Evolutionary conservation across 2,329 filamentous ascomycete genomes (phyloP).

Genomic region (Curvularia eragrostidis): DNA sequence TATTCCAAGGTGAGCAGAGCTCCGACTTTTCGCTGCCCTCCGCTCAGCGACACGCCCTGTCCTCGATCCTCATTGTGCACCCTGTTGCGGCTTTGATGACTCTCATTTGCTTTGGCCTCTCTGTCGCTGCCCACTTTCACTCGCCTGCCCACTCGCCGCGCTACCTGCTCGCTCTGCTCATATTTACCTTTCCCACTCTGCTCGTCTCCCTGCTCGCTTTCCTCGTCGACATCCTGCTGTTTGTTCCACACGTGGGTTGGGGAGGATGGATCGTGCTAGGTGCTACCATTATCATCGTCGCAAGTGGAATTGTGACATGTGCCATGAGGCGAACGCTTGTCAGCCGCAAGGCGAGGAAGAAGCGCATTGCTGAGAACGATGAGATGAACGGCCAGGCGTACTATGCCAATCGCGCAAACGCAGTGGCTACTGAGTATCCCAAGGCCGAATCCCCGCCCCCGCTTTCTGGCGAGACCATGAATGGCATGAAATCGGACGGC

Average conservation of each 20-base stretch:
- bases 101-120: constrained; percentile 81
- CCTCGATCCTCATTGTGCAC: constrained; percentile 88
- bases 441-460: constrained; percentile 63
- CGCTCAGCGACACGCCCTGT: constrained; percentile 71
- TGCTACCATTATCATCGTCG: constrained; percentile 82
- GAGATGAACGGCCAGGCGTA: constrained; percentile 97
- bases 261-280: constrained; percentile 92
- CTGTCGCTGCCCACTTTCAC: constrained; percentile 83
- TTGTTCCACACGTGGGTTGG: constrained; percentile 92
- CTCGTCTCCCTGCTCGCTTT: constrained; percentile 85
- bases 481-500: constrained; percentile 56
- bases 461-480: constrained; percentile 62
- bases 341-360: constrained; percentile 90
- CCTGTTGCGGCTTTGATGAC: constrained; percentile 87
- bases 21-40: constrained; percentile 70
- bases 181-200: constrained; percentile 84
- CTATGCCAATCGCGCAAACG: constrained; percentile 63
- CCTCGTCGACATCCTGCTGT: constrained; percentile 90
- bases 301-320: constrained; percentile 85
- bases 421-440: constrained; percentile 50
- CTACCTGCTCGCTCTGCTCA: constrained; percentile 83
- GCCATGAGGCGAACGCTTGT: constrained; percentile 94
- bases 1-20: constrained; percentile 55
- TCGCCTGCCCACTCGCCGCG: constrained; percentile 86
- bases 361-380: constrained; percentile 88